These are phyloP conservation scores for Eucalyptus curtisii DNA, from an alignment of 345 rosid genomes.

Conservation along the genomic window DNA sequence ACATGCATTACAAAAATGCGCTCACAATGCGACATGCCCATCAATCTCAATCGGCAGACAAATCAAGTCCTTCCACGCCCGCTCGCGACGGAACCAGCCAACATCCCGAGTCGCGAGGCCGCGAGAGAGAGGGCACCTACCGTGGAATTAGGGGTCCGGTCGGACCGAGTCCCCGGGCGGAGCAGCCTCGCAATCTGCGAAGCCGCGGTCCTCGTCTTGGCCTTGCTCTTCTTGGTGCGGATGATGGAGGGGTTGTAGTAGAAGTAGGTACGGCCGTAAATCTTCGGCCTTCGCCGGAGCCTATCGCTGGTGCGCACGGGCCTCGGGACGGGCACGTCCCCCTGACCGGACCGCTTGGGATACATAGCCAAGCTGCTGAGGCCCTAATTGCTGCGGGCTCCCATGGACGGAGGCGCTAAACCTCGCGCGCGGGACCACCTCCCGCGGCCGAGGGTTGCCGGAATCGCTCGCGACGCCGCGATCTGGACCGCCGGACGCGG, in stretches of 20 bases:
- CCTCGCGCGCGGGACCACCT: not conserved
- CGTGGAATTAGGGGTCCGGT: constrained; percentile 37
- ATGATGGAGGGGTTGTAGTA: constrained; percentile 52
- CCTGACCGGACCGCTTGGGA: constrained; percentile 72
- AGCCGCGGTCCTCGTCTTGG: constrained; percentile 88
- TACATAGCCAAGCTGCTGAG: constrained; percentile 59
- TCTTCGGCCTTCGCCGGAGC: constrained; percentile 83
- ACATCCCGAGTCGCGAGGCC: not conserved
- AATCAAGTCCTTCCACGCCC: not conserved
- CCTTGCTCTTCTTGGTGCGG: constrained; percentile 60
- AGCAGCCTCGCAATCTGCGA: constrained; percentile 86
- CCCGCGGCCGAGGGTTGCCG: not conserved
- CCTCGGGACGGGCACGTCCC: constrained; percentile 72
- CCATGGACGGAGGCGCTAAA: constrained; percentile 11
- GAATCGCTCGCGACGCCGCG: not conserved
- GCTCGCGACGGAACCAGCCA: not conserved
- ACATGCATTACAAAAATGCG: not conserved
- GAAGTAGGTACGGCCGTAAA: constrained; percentile 41
- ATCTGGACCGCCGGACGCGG: not conserved
- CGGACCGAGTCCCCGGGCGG: constrained; percentile 45
- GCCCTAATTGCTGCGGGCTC: constrained; percentile 11
- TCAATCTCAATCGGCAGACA: not conserved
- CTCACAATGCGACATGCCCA: not conserved
- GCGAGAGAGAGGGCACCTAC: constrained; percentile 20
- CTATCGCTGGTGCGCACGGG: constrained; percentile 93